Percentiles rank a stretch among this genome's conserved stretches.
phyloP scores from a whole-genome alignment of 306 rosid species.

The Senna siamea region DNA sequence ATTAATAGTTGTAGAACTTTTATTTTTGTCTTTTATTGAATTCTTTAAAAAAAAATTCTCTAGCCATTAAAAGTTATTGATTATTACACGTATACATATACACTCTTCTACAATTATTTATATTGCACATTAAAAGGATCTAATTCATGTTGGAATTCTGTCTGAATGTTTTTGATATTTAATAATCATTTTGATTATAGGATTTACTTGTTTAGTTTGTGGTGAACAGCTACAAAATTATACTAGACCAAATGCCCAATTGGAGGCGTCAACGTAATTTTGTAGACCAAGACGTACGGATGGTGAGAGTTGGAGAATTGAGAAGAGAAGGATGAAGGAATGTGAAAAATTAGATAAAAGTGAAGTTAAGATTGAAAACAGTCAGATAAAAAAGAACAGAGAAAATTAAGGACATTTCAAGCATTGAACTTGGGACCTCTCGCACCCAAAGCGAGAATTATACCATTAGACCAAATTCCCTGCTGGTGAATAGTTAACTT shows the following conservation, averaged over 20 bases:
- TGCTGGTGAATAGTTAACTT: conserved; percentile 77
- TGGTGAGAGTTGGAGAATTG: too few species aligned
- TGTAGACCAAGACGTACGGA: too few species aligned
- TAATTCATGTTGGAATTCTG: neutral
- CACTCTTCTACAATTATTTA: neutral
- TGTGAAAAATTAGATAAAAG: too few species aligned
- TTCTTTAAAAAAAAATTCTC: conserved; percentile 27
- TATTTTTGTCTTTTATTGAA: neutral
- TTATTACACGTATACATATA: neutral
- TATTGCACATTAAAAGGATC: conserved; percentile 4
- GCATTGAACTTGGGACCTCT: conserved; percentile 2
- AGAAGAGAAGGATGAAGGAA: too few species aligned
- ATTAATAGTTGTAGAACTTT: conserved; percentile 27
- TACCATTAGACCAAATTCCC: neutral
- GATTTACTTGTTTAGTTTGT: neutral
- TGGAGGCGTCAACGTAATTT: too few species aligned
- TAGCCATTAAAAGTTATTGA: conserved; percentile 11
- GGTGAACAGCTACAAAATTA: neutral
- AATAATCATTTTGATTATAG: neutral
- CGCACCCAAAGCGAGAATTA: conserved; percentile 2
- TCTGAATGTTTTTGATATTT: conserved; percentile 16
- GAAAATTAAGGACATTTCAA: too few species aligned
- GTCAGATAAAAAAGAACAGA: too few species aligned
- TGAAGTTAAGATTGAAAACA: too few species aligned
- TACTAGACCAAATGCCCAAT: too few species aligned